Conservation (phyloP, 129 eudicot genomes). For the Rutidosis leptorrhynchoides region DNA sequence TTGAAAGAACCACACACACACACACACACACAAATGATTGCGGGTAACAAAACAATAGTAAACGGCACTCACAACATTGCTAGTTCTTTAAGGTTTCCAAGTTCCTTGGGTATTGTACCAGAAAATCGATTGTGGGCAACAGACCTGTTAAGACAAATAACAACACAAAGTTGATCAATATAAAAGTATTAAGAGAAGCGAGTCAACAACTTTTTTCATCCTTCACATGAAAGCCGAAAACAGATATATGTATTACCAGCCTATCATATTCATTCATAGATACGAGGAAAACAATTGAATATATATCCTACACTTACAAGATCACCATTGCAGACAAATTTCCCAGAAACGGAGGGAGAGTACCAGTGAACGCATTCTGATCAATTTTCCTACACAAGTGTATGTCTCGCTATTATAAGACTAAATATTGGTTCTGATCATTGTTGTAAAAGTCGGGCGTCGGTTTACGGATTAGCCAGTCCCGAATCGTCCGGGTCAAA, state of each 20-base stretch:
- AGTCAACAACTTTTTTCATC: not conserved
- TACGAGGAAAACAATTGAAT: not conserved
- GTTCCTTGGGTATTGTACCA: constrained; percentile 50
- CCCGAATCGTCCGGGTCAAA: too few species aligned
- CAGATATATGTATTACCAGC: not conserved
- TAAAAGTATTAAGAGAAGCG: not conserved
- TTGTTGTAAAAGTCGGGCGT: too few species aligned
- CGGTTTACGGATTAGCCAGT: too few species aligned
- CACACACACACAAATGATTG: not conserved
- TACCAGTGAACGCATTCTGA: constrained; percentile 64
- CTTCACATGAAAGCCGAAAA: not conserved
- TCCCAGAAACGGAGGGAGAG: constrained; percentile 58
- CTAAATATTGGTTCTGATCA: constrained; percentile 5
- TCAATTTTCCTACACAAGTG: constrained; percentile 41
- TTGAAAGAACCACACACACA: constrained; percentile 1
- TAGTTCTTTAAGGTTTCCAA: constrained; percentile 53
- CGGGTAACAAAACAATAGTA: not conserved
- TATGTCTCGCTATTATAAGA: not conserved
- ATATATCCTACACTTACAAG: constrained; percentile 37
- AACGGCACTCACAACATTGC: constrained; percentile 40
- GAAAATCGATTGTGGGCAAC: constrained; percentile 48
- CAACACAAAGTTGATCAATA: constrained; percentile 18
- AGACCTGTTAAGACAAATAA: constrained; percentile 35
- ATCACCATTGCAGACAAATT: constrained; percentile 38
- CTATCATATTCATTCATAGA: not conserved